Evolutionary conservation across 2,329 filamentous ascomycete species (phyloP), one percentile per base, ranked within the genome.

Genomic region (Dactylellina sp.): DNA sequence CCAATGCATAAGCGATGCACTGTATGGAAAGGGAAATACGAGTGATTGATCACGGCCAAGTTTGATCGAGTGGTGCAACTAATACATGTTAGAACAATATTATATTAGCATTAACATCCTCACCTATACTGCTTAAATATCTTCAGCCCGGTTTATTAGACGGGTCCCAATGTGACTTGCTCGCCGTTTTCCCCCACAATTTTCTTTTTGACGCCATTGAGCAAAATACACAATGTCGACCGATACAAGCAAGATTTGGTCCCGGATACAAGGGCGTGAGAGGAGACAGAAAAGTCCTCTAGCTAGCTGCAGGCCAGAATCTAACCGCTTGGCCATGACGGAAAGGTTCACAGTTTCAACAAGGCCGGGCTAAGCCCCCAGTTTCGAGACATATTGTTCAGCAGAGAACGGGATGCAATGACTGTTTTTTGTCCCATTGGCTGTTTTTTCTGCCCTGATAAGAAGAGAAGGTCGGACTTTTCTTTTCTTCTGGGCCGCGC

Each of bases 11-110:
- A 74, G 70, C 70, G 61, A 74, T 40, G 40, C 4, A 9, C 28
- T 32, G 28, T n/a, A 47, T 56, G 39, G 25, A 61, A 64, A 50
- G n/a, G 61, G 55, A 59, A 74, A 74, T 35, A 60, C 28, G 59
- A 52, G 57, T 46, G 32, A 59, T 42, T 24, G 53, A 72, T 64
- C 59, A 62, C 18, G 49, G 55, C 53, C 44, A 44, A 20, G 20
- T 57, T 46, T 44, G 35, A 57, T 52, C 47, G 55, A 59, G 46
- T 65, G 60, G 53, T 65, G 46, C 50, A 18, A 62, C 39, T 74
- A 74, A 66, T 74, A 74, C 47, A 56, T 72, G 53, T 66, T 72
- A 66, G 42, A 44, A 62, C 32, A 74, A 74, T 72, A 72, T 65
- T 5, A 72, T 72, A 65, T 66, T 56, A 47, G 40, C 52, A 56